Evolutionary conservation across 2,329 filamentous ascomycete genomes (phyloP).

Genomic region (Albifimbria verrucaria): DNA sequence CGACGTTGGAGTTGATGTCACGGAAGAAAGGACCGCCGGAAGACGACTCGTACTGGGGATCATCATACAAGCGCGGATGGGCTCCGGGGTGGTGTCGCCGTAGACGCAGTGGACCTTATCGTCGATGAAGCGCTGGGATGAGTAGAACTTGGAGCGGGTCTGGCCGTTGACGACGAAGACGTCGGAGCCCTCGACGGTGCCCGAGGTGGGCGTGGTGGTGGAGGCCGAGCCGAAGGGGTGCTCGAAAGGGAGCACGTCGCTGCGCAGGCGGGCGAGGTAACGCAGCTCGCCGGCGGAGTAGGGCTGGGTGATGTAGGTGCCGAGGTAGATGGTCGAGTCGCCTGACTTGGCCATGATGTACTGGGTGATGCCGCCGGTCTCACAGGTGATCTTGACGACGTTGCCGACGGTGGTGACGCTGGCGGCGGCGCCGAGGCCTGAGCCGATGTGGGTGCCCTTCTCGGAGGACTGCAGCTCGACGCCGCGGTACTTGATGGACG

Average conservation of each 20-base stretch:
- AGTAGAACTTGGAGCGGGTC: slow-evolving; percentile 69
- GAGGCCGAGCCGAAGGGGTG: slow-evolving; percentile 54
- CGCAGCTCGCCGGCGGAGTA: slow-evolving; percentile 58
- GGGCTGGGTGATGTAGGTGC: slow-evolving; percentile 58
- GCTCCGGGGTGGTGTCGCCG: slow-evolving; percentile 30
- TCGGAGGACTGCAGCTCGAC: slow-evolving; percentile 53
- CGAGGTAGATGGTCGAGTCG: slow-evolving; percentile 58
- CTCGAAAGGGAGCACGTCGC: slow-evolving; percentile 46
- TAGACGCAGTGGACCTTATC: slow-evolving; percentile 61
- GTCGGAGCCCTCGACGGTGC: slow-evolving; percentile 55
- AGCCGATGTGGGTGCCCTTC: slow-evolving; percentile 36
- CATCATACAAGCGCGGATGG: slow-evolving; percentile 59
- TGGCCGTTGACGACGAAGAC: slow-evolving; percentile 58
- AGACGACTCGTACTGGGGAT: slow-evolving; percentile 54
- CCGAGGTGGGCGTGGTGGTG: slow-evolving; percentile 47
- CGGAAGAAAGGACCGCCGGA: slow-evolving; percentile 66
- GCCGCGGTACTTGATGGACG: slow-evolving; percentile 57
- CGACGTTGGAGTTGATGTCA: slow-evolving; percentile 65
- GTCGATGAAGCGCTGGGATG: slow-evolving; percentile 66
- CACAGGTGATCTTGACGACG: slow-evolving; percentile 61
- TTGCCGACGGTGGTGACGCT: slow-evolving; percentile 38
- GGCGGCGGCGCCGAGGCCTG: slow-evolving; percentile 49
- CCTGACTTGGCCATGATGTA: slow-evolving; percentile 61
- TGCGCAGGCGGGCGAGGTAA: slow-evolving; percentile 59
- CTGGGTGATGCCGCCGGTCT: slow-evolving; percentile 58